Evolutionary conservation across 106 monocot genomes (phyloP).

Genomic region (Phalaenopsis equestris): DNA sequence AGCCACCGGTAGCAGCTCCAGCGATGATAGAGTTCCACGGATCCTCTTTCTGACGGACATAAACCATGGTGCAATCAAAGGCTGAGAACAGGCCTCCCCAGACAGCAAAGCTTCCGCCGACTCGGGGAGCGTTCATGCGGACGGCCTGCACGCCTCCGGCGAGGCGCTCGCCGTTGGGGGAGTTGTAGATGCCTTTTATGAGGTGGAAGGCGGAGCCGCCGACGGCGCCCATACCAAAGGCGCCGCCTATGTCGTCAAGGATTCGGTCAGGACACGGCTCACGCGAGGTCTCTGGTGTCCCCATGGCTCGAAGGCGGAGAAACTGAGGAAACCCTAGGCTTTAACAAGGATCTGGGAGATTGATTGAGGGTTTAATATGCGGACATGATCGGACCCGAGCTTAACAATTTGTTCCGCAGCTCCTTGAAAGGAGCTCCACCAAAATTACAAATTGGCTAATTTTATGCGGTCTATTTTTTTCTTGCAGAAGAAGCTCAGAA

Average conservation of each 20-base stretch:
- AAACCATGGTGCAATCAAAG: constrained; percentile 90
- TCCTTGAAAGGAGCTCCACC: too few relatives aligned
- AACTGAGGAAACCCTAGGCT: not conserved
- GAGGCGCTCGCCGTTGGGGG: constrained; percentile 74
- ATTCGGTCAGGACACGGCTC: constrained; percentile 92
- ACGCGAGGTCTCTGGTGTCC: constrained; percentile 79
- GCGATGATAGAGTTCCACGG: constrained; percentile 89
- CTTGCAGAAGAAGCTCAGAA: too few relatives aligned
- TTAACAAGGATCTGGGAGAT: too few relatives aligned
- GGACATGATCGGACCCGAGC: too few relatives aligned
- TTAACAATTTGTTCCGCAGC: too few relatives aligned
- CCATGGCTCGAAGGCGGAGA: constrained; percentile 27
- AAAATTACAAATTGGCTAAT: too few relatives aligned
- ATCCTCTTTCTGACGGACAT: constrained; percentile 87
- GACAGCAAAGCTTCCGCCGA: constrained; percentile 93
- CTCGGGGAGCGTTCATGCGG: constrained; percentile 75
- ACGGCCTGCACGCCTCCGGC: constrained; percentile 55
- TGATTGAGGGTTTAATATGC: too few relatives aligned
- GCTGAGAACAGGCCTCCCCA: constrained; percentile 91
- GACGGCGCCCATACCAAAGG: constrained; percentile 89
- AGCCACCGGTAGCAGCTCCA: constrained; percentile 81
- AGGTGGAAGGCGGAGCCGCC: constrained; percentile 88
- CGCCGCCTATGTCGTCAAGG: constrained; percentile 76
- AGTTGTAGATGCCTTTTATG: constrained; percentile 77
- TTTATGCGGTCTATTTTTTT: too few relatives aligned